Evolutionary conservation across 441 rosid genomes (phyloP).

Genomic region (Viola pubescens): DNA sequence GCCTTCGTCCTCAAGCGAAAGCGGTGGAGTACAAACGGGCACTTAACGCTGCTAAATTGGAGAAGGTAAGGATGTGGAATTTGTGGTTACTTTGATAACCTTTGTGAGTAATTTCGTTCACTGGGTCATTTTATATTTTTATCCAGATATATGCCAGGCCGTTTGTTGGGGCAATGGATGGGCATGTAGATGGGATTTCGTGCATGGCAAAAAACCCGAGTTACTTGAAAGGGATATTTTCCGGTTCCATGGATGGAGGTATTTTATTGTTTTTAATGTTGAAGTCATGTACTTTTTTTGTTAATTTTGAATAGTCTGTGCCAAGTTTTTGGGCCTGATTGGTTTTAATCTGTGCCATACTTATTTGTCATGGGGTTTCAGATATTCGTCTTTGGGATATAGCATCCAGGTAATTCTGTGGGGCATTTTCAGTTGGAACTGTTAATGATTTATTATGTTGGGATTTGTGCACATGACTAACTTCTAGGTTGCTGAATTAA

Average conservation of each 20-base stretch:
- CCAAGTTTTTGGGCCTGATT: too few species aligned
- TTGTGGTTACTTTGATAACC: neutral
- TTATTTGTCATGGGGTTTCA: conserved; percentile 23
- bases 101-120: neutral
- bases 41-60: conserved; percentile 81
- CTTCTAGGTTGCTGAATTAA: conserved; percentile 17
- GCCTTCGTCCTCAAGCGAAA: conserved; percentile 75
- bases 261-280: conserved; percentile 1
- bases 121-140: neutral
- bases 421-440: neutral
- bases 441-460: neutral
- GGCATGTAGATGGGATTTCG: conserved; percentile 72
- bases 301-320: neutral
- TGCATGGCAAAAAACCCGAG: conserved; percentile 96
- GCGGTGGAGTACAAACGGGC: conserved; percentile 87
- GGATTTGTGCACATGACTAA: neutral
- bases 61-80: conserved; percentile 42
- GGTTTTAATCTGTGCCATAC: neutral
- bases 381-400: conserved; percentile 97
- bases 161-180: conserved; percentile 92
- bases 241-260: conserved; percentile 99
- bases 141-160: conserved; percentile 87
- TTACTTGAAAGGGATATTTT: conserved; percentile 77
- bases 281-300: conserved; percentile 4
- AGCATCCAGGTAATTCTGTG: conserved; percentile 54